Evolutionary conservation across 352 stramenopile genomes (phyloP).

Genomic region (Blastocystis sp.): DNA sequence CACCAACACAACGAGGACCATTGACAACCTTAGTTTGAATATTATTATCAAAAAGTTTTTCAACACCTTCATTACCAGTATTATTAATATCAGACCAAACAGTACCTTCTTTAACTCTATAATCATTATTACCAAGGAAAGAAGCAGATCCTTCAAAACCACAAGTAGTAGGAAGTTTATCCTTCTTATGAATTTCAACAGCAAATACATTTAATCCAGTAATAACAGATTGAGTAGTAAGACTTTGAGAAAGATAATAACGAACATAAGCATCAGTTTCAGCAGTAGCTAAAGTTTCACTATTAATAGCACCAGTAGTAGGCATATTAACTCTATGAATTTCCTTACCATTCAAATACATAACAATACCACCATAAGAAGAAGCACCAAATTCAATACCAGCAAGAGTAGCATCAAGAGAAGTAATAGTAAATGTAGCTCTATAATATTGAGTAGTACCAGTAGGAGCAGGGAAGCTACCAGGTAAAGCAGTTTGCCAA

Average conservation of each 20-base stretch:
- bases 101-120: not conserved
- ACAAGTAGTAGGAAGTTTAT: not conserved
- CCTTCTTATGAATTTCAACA: conserved; percentile 9
- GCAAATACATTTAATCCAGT: conserved; percentile 21
- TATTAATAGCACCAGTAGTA: not conserved
- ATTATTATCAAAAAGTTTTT: conserved; percentile 36
- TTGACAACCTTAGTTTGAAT: not conserved
- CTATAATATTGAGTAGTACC: conserved; percentile 30
- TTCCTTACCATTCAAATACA: conserved; percentile 31
- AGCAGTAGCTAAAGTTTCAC: not conserved
- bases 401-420: not conserved
- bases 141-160: not conserved
- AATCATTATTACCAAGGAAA: conserved; percentile 2
- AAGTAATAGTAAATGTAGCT: not conserved
- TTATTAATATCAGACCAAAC: not conserved
- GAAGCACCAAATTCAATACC: not conserved
- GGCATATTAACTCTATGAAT: conserved; percentile 20
- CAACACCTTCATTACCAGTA: not conserved
- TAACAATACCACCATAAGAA: conserved; percentile 11
- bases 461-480: not conserved
- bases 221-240: not conserved
- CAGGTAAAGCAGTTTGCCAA: conserved; percentile 6
- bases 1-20: conserved; percentile 20
- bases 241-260: not conserved
- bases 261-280: not conserved